A percentile compares a stretch with the other conserved stretches of the same genome.
These are phyloP conservation scores for Boletus huronensis DNA, from an alignment of 768 basidiomycete genomes.

Conservation along the genomic window DNA sequence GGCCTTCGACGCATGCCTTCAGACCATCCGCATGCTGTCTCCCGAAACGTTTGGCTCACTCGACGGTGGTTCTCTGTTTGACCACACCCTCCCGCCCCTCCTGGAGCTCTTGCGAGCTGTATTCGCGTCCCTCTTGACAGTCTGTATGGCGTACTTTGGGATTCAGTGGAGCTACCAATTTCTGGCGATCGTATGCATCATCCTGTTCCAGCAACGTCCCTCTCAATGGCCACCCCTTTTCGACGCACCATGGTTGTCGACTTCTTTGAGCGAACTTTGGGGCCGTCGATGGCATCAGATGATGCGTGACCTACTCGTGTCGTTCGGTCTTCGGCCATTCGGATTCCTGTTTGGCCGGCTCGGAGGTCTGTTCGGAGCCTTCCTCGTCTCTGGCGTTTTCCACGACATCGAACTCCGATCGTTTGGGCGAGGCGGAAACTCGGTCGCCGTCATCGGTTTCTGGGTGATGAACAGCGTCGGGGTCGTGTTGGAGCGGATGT, in stretches of 20 bases:
- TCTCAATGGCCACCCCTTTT: slow-evolving; percentile 63
- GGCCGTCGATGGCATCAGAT: slow-evolving; percentile 62
- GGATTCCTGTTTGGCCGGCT: slow-evolving; percentile 43
- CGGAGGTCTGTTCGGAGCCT: slow-evolving; percentile 53
- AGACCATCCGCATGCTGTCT: slow-evolving; percentile 25
- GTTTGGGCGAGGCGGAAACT: slow-evolving; percentile 47
- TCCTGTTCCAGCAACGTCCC: slow-evolving; percentile 44
- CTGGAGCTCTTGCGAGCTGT: slow-evolving; percentile 37
- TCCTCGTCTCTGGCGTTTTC: slow-evolving; percentile 53
- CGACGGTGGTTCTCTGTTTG: slow-evolving; percentile 38
- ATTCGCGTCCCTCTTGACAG: slow-evolving; percentile 40
- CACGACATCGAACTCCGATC: slow-evolving; percentile 57
- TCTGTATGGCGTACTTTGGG: slow-evolving; percentile 43
- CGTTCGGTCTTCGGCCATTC: slow-evolving; percentile 44
- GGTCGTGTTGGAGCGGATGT: slow-evolving; percentile 46
- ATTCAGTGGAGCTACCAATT: slow-evolving; percentile 44
- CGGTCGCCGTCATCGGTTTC: slow-evolving; percentile 40
- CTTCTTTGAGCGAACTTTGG: slow-evolving; percentile 62
- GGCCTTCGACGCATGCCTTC: slow-evolving; percentile 12
- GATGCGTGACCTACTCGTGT: slow-evolving; percentile 52
- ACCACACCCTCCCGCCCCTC: slow-evolving; percentile 31
- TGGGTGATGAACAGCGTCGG: slow-evolving; percentile 56
- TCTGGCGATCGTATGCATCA: slow-evolving; percentile 40
- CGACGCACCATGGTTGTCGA: slow-evolving; percentile 50
- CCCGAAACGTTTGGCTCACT: slow-evolving; percentile 37